Percentiles rank a stretch among this genome's conserved stretches.
phyloP scores from a whole-genome alignment of 495 filamentous ascomycete species.

The Podospora anserina region DNA sequence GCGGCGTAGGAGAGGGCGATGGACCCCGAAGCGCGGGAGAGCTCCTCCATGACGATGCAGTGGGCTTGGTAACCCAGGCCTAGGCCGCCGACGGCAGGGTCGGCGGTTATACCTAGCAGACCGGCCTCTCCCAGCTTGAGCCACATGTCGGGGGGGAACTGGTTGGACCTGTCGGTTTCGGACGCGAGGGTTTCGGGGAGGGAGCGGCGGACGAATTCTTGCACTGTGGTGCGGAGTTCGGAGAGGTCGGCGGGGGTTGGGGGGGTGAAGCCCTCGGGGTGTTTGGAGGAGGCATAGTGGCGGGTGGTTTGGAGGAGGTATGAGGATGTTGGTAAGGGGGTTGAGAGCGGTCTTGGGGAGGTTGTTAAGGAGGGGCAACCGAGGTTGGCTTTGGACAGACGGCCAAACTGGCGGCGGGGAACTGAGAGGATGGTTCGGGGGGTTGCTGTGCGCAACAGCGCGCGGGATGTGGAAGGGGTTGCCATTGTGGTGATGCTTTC shows the following conservation, averaged over 20 bases:
- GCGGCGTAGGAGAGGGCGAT: conserved; percentile 92
- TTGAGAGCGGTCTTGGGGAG: conserved; percentile 2
- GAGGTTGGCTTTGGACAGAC: conserved; percentile 10
- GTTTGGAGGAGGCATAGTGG: conserved; percentile 64
- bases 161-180: conserved; percentile 77
- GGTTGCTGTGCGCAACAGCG: conserved; percentile 32
- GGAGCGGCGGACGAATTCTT: conserved; percentile 84
- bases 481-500: conserved; percentile 22
- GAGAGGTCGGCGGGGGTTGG: conserved; percentile 71
- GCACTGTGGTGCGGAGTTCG: conserved; percentile 85
- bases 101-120: conserved; percentile 88
- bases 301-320: conserved; percentile 2
- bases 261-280: conserved; percentile 76
- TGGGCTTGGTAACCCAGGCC: conserved; percentile 96
- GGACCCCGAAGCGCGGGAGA: conserved; percentile 64
- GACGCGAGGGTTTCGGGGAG: conserved; percentile 82
- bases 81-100: conserved; percentile 88
- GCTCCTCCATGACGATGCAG: conserved; percentile 93
- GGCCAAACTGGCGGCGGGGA: conserved; percentile 9
- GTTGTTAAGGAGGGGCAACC: not conserved
- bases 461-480: conserved; percentile 30
- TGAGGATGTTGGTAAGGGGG: conserved; percentile 22
- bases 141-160: conserved; percentile 91
- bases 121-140: conserved; percentile 87
- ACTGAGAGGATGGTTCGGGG: not conserved